Base-by-base conservation (phyloP, 805 yeast genomes). In the Candida glaebosa region DNA sequence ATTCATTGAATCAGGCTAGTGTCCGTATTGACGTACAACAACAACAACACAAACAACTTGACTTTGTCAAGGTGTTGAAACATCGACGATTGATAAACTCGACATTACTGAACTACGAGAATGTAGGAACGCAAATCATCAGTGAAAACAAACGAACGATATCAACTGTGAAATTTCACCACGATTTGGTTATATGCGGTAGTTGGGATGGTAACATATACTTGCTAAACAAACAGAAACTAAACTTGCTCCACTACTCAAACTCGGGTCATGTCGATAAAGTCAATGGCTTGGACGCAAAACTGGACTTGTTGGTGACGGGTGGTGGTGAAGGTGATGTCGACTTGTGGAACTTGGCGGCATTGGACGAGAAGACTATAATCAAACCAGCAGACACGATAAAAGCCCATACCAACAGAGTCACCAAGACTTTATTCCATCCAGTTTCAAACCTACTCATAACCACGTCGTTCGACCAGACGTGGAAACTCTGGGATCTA, bases 401-500 rank as follows among this genome's bases (percentile, higher is more conserved):
- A 28, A 24, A 44, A 3, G 73, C 67, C 3, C 75, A 69, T 42
- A 67, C 63, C 17, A 65, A 56, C 8, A 71, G 96, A 42, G 81
- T 89, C 0, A 72, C 84, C 1, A 67, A 75, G 14, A 61, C 82
- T 0, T 73, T 75, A 26, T 76, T 79, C 46, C 95, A 89, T 59
- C 95, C 95, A 1, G 50, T 65, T 3, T 80, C 81, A 1, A 48
- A 60, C 2, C 77, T 58, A 49, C 47, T 84, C 1, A 85, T 81
- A 0, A 74, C 87, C 8, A 84, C 95, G 0, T 89, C 96, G 0
- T 82, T 75, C 53, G 97, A 91, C 60, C 72, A 71, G 48, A 87
- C 96, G 0, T 91, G 96, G 96, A 75, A 87, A 45, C 58, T 87
- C 2, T 90, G 96, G 96, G 96, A 91, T 58, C 48, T 80, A 0